Percentiles rank a stretch among this genome's conserved stretches.
These are phyloP conservation scores for Wickerhamomyces rabaulensis DNA, from an alignment of 805 yeast genomes.

Conservation along the genomic window DNA sequence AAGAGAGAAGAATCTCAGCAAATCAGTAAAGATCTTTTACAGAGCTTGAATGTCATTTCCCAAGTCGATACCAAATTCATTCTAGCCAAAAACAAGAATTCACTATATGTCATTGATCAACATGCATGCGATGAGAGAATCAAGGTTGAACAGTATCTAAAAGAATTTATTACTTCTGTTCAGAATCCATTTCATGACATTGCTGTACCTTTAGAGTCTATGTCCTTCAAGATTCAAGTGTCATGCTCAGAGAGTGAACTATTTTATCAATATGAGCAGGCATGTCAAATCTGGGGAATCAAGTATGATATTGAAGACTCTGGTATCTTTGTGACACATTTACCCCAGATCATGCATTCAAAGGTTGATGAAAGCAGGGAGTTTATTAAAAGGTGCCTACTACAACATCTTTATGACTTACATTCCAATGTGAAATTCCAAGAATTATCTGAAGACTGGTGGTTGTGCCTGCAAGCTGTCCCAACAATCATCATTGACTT, in stretches of 20 bases:
- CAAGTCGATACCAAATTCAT: constrained; percentile 68
- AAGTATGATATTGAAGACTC: constrained; percentile 11
- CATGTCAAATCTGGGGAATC: constrained; percentile 43
- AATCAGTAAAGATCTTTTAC: constrained; percentile 17
- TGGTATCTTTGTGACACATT: constrained; percentile 29
- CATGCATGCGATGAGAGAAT: constrained; percentile 84
- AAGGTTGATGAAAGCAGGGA: constrained; percentile 26
- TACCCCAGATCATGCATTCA: constrained; percentile 38
- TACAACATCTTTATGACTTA: constrained; percentile 42
- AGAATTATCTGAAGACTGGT: constrained; percentile 28
- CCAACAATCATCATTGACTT: constrained; percentile 48
- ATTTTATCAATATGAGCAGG: constrained; percentile 23
- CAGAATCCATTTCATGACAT: constrained; percentile 18
- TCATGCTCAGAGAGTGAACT: constrained; percentile 28
- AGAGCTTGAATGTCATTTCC: constrained; percentile 33
- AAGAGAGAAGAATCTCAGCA: background rate
- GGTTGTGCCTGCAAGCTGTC: constrained; percentile 32
- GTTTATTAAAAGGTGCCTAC: constrained; percentile 32
- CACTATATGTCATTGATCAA: constrained; percentile 57
- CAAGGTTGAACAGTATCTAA: constrained; percentile 46
- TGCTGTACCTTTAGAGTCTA: constrained; percentile 7
- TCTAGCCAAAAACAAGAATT: constrained; percentile 29
- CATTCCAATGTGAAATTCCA: constrained; percentile 25
- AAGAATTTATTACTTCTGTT: constrained; percentile 29
- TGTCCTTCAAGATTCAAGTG: constrained; percentile 12